These are phyloP conservation scores for Neospora caninum DNA, from an alignment of 169 alveolate genomes.

Conservation along the genomic window DNA sequence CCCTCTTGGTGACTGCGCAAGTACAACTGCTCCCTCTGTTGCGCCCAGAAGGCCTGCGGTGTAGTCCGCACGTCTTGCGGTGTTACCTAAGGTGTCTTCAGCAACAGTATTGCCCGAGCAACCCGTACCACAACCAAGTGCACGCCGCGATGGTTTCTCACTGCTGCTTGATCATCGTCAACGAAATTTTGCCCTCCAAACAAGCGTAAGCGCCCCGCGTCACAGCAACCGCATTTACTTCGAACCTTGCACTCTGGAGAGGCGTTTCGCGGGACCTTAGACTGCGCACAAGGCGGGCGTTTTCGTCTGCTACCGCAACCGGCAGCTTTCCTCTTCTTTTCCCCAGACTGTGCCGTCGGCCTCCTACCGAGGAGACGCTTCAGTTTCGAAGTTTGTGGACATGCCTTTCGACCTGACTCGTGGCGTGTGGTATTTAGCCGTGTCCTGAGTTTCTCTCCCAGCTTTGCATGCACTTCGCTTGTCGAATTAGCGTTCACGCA, in stretches of 20 bases:
- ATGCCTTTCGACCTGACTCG: too few species aligned
- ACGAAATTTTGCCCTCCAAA: conserved; percentile 23
- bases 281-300: not conserved
- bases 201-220: conserved; percentile 14
- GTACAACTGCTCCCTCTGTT: conserved; percentile 31
- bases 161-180: conserved; percentile 34
- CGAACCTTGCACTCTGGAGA: too few species aligned
- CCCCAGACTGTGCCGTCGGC: too few species aligned
- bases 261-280: conserved; percentile 51
- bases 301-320: not conserved
- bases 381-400: too few species aligned
- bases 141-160: conserved; percentile 77
- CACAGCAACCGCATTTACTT: not conserved
- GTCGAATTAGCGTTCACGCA: too few species aligned
- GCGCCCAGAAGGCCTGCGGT: conserved; percentile 40
- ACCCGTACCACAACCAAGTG: conserved; percentile 72
- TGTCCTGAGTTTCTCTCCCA: too few species aligned
- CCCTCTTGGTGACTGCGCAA: conserved; percentile 29
- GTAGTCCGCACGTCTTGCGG: conserved; percentile 3
- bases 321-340: too few species aligned
- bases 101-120: conserved; percentile 62
- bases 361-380: too few species aligned
- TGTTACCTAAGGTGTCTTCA: conserved; percentile 10
- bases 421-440: too few species aligned
- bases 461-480: too few species aligned